Percentiles rank a stretch among this genome's conserved stretches.
These are phyloP conservation scores for Asterophora parasitica DNA, from an alignment of 768 basidiomycete species.

Conservation along the genomic window DNA sequence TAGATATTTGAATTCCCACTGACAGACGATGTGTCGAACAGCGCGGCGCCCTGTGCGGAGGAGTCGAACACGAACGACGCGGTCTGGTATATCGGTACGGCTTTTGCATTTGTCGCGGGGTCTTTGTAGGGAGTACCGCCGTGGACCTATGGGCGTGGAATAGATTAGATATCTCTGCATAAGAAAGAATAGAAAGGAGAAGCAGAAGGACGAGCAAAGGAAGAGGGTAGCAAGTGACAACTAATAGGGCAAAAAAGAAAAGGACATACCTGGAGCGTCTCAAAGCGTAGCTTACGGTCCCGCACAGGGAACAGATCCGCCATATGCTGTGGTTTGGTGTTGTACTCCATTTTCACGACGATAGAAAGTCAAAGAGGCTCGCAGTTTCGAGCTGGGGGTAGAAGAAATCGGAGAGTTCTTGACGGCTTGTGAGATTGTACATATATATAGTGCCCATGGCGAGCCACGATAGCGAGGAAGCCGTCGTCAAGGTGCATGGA, in stretches of 20 bases:
- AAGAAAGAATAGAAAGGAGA: too few species aligned
- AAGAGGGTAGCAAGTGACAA: not conserved
- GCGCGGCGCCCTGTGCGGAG: slow-evolving; percentile 33
- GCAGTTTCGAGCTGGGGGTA: too few species aligned
- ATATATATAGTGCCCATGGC: too few species aligned
- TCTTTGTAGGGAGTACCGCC: slow-evolving; percentile 51
- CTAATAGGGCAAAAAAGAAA: not conserved
- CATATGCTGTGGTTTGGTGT: slow-evolving; percentile 7
- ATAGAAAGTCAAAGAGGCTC: too few species aligned
- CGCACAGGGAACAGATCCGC: slow-evolving; percentile 22
- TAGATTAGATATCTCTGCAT: too few species aligned
- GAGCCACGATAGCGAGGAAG: too few species aligned
- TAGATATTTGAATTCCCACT: slow-evolving; percentile 12
- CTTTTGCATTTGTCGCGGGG: slow-evolving; percentile 52
- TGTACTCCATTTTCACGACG: slow-evolving; percentile 9
- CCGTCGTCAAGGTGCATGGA: too few species aligned
- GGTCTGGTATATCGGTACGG: slow-evolving; percentile 58
- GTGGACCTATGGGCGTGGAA: slow-evolving; percentile 61
- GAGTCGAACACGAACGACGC: slow-evolving; percentile 55
- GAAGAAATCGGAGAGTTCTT: too few species aligned
- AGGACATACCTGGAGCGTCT: slow-evolving; percentile 31
- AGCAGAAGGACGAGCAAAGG: too few species aligned
- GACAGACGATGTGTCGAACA: slow-evolving; percentile 7
- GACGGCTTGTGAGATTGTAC: too few species aligned
- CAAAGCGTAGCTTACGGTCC: slow-evolving; percentile 44